Base-by-base conservation (phyloP, 352 stramenopile species). In the Pythium graminicola region DNA sequence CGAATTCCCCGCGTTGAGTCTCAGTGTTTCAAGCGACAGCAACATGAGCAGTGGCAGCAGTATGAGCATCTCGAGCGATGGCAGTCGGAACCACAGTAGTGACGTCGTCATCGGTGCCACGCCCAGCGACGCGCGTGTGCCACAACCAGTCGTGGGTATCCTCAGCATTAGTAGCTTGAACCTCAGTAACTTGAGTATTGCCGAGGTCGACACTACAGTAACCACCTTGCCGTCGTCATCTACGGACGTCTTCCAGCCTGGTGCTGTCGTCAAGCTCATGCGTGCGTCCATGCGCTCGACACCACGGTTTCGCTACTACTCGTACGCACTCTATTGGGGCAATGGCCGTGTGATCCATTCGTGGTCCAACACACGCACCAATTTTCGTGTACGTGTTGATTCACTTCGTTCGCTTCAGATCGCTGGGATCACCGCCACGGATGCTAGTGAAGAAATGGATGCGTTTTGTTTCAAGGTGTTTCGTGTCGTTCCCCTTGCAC, bases 301-400 rank as follows among this genome's bases (percentile, higher is more conserved):
- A 11, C 16, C 7, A 6, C n/a, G 9, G 4, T 27, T 33, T 5
- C 45, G 9, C 2, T 33, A 39, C 32, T 47, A 33, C 33, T 63
- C 58, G 19, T 76, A 62, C 40, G 60, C 64, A 2, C 29, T 79
- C 2, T 79, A 73, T 48, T 71, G n/a, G 22, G 67, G 70, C 10
- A 57, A 53, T 39, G 67, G 58, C 23, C 70, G 50, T 16, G 61
- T 73, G 32, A 76, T 79, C 27, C 67, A 79, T 26, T 57, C 58
- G 31, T 79, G 70, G 70, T 65, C 64, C 32, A 62, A 40, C 46
- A 52, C 60, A 42, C 64, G 70, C 24, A 56, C 42, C 26, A 60
- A 56, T 33, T 76, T 66, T 22, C 57, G 70, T 26, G 59, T 79
- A 54, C 70, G 70, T 19, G 40, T 76, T 13, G 70, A 79, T 23